These are phyloP conservation scores for Beauveria pseudobassiana DNA, from an alignment of 2,329 filamentous ascomycete species.

Conservation along the genomic window DNA sequence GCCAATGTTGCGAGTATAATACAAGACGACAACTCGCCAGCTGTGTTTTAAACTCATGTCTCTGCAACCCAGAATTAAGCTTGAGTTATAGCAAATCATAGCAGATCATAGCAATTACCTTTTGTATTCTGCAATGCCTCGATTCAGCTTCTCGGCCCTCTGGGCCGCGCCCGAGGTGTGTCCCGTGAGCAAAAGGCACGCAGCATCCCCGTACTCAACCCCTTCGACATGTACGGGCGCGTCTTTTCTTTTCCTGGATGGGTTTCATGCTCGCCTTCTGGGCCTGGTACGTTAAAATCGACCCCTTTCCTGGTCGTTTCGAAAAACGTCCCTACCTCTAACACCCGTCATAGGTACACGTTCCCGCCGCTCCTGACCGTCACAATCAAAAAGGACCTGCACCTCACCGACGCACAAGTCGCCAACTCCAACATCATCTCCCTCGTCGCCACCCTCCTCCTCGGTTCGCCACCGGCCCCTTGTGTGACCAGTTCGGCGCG, in stretches of 20 bases:
- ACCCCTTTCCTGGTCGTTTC: neutral
- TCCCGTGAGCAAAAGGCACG: conserved; percentile 78
- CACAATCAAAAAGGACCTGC: conserved; percentile 73
- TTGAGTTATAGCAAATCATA: neutral
- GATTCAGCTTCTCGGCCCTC: conserved; percentile 21
- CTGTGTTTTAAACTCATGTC: neutral
- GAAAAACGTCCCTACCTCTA: neutral
- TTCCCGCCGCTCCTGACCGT: conserved; percentile 75
- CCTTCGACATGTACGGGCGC: conserved; percentile 70
- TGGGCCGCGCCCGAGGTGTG: conserved; percentile 61
- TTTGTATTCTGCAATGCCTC: conserved; percentile 16
- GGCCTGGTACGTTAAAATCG: conserved; percentile 51
- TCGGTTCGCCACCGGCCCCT: conserved; percentile 73
- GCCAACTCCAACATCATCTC: conserved; percentile 89
- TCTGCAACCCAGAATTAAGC: neutral
- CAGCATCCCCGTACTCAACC: conserved; percentile 72
- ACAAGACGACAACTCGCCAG: neutral
- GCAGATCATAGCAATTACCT: neutral
- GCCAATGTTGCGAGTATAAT: neutral
- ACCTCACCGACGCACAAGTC: conserved; percentile 62
- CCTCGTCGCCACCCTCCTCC: conserved; percentile 59
- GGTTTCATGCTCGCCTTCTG: conserved; percentile 84
- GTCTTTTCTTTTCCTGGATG: conserved; percentile 89
- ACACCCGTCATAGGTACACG: conserved; percentile 48
- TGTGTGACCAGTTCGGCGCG: conserved; percentile 81